Evolutionary conservation across 305 asterid species (phyloP).

Genomic region (Withania somnifera): DNA sequence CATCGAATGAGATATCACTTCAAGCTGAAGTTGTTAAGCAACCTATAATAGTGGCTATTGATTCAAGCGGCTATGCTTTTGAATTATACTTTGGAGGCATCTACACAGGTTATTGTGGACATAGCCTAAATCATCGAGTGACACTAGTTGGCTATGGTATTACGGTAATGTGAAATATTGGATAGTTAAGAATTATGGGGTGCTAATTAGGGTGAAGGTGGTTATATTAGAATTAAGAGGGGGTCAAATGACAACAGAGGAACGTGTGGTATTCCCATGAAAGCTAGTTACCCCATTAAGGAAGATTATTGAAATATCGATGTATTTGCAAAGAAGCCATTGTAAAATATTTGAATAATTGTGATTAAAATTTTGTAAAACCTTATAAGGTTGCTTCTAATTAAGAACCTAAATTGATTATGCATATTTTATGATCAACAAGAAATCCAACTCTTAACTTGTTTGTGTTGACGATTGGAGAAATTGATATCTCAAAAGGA

Average conservation of each 20-base stretch:
- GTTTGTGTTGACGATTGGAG: background rate
- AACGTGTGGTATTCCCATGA: constrained; percentile 43
- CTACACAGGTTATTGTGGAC: constrained; percentile 37
- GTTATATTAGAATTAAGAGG: constrained; percentile 41
- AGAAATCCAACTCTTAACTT: background rate
- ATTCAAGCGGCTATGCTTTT: constrained; percentile 34
- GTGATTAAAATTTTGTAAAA: background rate
- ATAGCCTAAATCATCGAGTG: constrained; percentile 40
- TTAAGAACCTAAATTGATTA: background rate
- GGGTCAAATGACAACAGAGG: constrained; percentile 22
- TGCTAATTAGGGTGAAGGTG: constrained; percentile 47
- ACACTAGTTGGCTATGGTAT: constrained; percentile 43
- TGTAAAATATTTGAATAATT: background rate
- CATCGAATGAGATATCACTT: constrained; percentile 28
- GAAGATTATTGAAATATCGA: constrained; percentile 1
- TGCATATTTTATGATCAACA: background rate
- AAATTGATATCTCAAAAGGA: too few relatives aligned
- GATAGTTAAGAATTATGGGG: constrained; percentile 74
- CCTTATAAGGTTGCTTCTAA: background rate
- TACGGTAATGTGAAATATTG: constrained; percentile 38
- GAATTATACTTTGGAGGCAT: constrained; percentile 48
- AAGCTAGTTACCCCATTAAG: constrained; percentile 51
- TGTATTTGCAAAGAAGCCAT: background rate
- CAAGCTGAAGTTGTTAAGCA: constrained; percentile 43
- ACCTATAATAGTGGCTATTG: constrained; percentile 61